Base-by-base conservation (phyloP, 208 protist species). In the Entamoeba nuttalli region DNA sequence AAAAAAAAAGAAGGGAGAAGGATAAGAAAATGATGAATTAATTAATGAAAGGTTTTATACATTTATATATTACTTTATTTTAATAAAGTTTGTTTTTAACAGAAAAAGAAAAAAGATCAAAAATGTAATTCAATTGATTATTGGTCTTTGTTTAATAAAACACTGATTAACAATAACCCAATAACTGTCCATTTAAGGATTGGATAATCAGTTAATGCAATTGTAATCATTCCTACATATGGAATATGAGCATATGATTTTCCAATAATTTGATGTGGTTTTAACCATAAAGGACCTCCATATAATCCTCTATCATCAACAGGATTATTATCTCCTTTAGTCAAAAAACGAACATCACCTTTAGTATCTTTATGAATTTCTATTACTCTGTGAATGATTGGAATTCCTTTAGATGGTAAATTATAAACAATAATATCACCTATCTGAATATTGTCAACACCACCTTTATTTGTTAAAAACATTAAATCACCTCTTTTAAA, bases 381-480 rank as follows among this genome's bases (percentile, higher is more conserved):
- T 9, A 95, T 44, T 7, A 95, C 51, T 35, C 95, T 15, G 51
- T 95, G 95, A 50, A 95, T 57, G 53, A 95, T 95, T 5, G 95
- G 95, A 48, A 95, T 95, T 48, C 52, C 9, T 93, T 95, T 25
- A 21, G 11, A 19, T 50, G 69, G 73, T 62, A 95, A 93, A 25
- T 95, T 51, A 51, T 95, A 95, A 48, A 95, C 95, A 17, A 95
- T n/a, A 93, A 95, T 94, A 93, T 95, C 95, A 9, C 55, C 95
- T 17, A 93, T 30, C 14, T 93, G 5, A 15, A 94, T 41, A 35
- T 21, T 53, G 4, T 55, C 51, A 17, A 55, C 15, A 3, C 17
- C 15, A 17, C 17, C 15, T 4, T 3, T 44, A 73, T 93, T 93
- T 51, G 50, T 93, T 48, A 95, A 51, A 7, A 95, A 95, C 15